phyloP scores from a whole-genome alignment of 2,329 filamentous ascomycete genomes.

The Cercospora citrullina region DNA sequence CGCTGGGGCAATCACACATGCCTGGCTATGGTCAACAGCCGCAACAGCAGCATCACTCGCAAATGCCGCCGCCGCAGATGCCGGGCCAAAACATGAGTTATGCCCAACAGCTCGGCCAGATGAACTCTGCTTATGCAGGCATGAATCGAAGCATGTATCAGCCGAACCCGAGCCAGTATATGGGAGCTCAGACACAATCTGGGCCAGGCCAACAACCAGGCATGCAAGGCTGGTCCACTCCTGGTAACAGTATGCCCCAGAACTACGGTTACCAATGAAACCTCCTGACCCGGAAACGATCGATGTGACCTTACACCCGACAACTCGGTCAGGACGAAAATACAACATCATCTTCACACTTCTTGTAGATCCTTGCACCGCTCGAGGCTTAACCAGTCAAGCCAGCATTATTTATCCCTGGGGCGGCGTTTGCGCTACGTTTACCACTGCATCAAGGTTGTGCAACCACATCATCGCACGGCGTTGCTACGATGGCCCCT shows the following conservation, averaged over 20 bases:
- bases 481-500: not conserved
- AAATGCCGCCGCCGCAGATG: slow-evolving; percentile 52
- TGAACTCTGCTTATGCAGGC: slow-evolving; percentile 43
- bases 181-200: slow-evolving; percentile 35
- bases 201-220: slow-evolving; percentile 51
- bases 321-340: slow-evolving; percentile 8
- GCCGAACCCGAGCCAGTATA: slow-evolving; percentile 49
- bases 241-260: slow-evolving; percentile 43
- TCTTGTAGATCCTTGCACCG: slow-evolving; percentile 25
- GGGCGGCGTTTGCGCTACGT: slow-evolving; percentile 13
- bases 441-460: not conserved
- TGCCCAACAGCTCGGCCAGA: slow-evolving; percentile 50
- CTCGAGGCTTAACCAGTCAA: slow-evolving; percentile 19
- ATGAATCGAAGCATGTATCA: slow-evolving; percentile 55
- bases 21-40: slow-evolving; percentile 47
- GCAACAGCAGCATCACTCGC: slow-evolving; percentile 48
- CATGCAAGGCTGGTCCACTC: slow-evolving; percentile 54
- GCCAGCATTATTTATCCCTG: slow-evolving; percentile 15
- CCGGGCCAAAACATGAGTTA: slow-evolving; percentile 50
- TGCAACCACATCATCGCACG: slow-evolving; percentile 8
- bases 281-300: not conserved
- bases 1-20: slow-evolving; percentile 49
- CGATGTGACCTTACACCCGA: slow-evolving; percentile 10
- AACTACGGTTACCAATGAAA: slow-evolving; percentile 30
- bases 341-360: slow-evolving; percentile 13